phyloP scores from a whole-genome alignment of 2,329 filamentous ascomycete genomes.

The Penicillium sp. region DNA sequence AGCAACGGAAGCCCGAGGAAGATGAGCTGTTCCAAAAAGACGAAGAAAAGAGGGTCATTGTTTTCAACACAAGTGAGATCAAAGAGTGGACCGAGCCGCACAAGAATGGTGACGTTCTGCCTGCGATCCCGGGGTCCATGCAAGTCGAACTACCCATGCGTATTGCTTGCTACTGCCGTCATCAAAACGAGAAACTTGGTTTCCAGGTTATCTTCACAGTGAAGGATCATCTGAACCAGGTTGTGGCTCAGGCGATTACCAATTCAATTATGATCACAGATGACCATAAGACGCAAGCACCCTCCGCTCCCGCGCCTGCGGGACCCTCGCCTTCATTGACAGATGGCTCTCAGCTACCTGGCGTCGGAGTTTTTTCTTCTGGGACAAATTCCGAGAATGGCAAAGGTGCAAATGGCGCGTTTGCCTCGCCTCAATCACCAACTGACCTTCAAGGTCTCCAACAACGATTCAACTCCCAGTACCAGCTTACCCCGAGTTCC shows the following conservation, averaged over 20 bases:
- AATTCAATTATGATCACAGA: slow-evolving; percentile 95
- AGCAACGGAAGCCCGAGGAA: slow-evolving; percentile 86
- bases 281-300: slow-evolving; percentile 81
- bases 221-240: slow-evolving; percentile 68
- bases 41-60: slow-evolving; percentile 73
- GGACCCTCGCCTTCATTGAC: slow-evolving; percentile 32
- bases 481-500: slow-evolving; percentile 35
- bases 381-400: slow-evolving; percentile 26
- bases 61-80: slow-evolving; percentile 84
- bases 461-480: slow-evolving; percentile 46
- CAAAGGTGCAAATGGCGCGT: slow-evolving; percentile 21
- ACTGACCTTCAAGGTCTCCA: slow-evolving; percentile 59
- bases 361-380: slow-evolving; percentile 41
- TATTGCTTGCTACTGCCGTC: slow-evolving; percentile 93
- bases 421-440: slow-evolving; percentile 34
- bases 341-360: slow-evolving; percentile 40
- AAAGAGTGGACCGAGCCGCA: slow-evolving; percentile 71
- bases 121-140: slow-evolving; percentile 54
- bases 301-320: slow-evolving; percentile 35
- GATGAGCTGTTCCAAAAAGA: slow-evolving; percentile 80
- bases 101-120: slow-evolving; percentile 37
- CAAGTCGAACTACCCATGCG: slow-evolving; percentile 86
- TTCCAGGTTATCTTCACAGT: slow-evolving; percentile 94
- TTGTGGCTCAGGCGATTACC: slow-evolving; percentile 79
- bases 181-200: slow-evolving; percentile 87